Evolutionary conservation across 2,329 filamentous ascomycete genomes (phyloP), one percentile per base, ranked within the genome.

Genomic region (Penicillium psychrosexuale): DNA sequence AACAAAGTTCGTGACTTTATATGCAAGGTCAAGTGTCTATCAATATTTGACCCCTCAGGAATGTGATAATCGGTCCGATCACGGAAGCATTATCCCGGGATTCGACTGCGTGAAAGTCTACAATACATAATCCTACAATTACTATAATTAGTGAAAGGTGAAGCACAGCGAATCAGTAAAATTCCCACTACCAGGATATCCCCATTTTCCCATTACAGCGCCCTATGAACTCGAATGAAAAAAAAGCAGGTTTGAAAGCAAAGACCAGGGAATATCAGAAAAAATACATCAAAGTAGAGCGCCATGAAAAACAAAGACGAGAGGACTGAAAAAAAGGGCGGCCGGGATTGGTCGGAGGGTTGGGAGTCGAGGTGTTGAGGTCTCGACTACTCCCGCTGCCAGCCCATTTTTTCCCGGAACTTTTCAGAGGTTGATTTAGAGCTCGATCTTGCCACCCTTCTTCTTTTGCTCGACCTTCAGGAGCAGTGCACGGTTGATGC

Each of bases 381-480:
- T 43, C 28, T 47, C 1, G 34, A 30, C 46, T 33, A 50, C 47
- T 44, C 33, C 15, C 43, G 34, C 28, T 38, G 38, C 50, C 50
- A 55, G 43, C 27, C 46, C 52, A 39, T 31, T 19, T 28, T 53
- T 34, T 48, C 5, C 22, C 51, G 27, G 28, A 53, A 39, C 47
- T 51, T 45, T 51, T 54, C 47, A 28, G 8, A 19, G 28, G 39
- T 39, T 39, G 39, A 38, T 34, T 54, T 51, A 54, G 28, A 50
- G 37, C 39, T 54, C 52, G 38, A 50, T 42, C 24, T 44, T 40
- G 33, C 47, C 43, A 22, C 82, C 86, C 80, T 91, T 91, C 89
- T 96, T 96, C 89, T 96, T 96, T 79, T 96, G 90, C 78, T 96
- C 91, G 53, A 96, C 91, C 85, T 96, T 96, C 75, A 96, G 84